Evolutionary conservation across 805 yeast species (phyloP), one percentile per base, ranked within the genome.

Genomic region (Maudiozyma bulderi): DNA sequence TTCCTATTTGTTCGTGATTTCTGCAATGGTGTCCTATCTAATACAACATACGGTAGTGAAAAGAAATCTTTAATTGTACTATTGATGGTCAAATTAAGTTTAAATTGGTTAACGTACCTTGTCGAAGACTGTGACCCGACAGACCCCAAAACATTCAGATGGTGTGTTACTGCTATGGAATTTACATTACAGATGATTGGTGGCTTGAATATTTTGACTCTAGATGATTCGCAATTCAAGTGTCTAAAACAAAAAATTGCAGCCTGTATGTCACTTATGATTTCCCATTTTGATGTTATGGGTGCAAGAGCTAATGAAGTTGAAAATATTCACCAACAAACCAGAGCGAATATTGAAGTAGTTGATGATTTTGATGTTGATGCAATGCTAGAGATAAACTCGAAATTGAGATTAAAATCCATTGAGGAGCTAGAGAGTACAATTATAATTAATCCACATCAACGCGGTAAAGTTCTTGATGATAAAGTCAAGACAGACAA

Each of bases 271-370:
- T 82, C 97, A 1, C 71, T 93, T 45, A 73, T 93, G 52, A 90
- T 93, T 53, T 87, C 96, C 0, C 99, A 93, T 68, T 93, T 93
- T 61, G 98, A 93, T 68, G 89, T 93, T 48, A 93, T 91, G 96
- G 98, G 99, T 47, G 97, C 97, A 0, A 76, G 98, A 59, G 84
- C 95, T 1, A 53, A 76, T 64, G 67, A 75, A 70, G 81, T 80
- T 47, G 82, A 77, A 57, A 72, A 77, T 47, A 58, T 54, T 44
- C 57, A 52, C 47, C 69, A 54, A 52, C 67, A 54, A 44, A 20
- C 40, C 14, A 64, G 63, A 52, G 57, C 64, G 37, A 66, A 60
- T 52, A 58, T 61, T 46, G 70, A 56, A 43, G 60, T 61, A 15
- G 67, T 69, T 45, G 70, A 68, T 35, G 78, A 78, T 10, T 66